Base-by-base conservation (phyloP, 2,329 filamentous ascomycete genomes). In the Fusarium anguioides region DNA sequence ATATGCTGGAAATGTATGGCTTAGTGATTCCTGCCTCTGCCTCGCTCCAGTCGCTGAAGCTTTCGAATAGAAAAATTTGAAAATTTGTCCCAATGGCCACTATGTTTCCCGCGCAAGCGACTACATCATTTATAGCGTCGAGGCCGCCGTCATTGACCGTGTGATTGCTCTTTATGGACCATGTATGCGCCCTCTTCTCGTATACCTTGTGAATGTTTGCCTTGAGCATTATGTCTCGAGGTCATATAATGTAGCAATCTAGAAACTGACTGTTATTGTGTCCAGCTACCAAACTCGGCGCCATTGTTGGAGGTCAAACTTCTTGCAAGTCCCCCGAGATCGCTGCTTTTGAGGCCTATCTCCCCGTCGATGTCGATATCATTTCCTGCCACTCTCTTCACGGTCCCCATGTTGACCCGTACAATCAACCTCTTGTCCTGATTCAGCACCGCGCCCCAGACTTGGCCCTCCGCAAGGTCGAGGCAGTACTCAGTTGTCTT, bases 311-410 rank as follows among this genome's bases (percentile, higher is more conserved):
- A 60, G 96, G 96, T 10, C 96, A 99, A 79, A 99, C 96, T 1
- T 98, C 96, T 1, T 99, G 96, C 85, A 99, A 99, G 81, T 94
- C 93, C 46, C 96, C 96, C 20, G 96, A 99, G 79, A 96, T 99
- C 74, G 89, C 89, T 33, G 95, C 96, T 5, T 97, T 99, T 72
- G 95, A 98, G 73, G 88, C 89, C 70, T 87, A 97, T 80, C 87
- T 99, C 18, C 96, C 96, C 2, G 74, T 82, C 33, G 96, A 99
- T 78, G 93, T 97, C 74, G 90, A 96, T 75, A 97, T 99, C 69
- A 87, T 99, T 54, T 97, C 94, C 6, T 97, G 94, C 78, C 96
- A 99, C 82, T 98, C 96, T 23, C 89, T 99, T 17, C 96, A 99
- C 79, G 96, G 96, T 3, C 96, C 96, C 18, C 91, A 89, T 69